Percentiles rank a stretch among this genome's conserved stretches.
phyloP scores from a whole-genome alignment of 1,284 basidiomycete genomes.

The Austroboletus novae-zelandiae region DNA sequence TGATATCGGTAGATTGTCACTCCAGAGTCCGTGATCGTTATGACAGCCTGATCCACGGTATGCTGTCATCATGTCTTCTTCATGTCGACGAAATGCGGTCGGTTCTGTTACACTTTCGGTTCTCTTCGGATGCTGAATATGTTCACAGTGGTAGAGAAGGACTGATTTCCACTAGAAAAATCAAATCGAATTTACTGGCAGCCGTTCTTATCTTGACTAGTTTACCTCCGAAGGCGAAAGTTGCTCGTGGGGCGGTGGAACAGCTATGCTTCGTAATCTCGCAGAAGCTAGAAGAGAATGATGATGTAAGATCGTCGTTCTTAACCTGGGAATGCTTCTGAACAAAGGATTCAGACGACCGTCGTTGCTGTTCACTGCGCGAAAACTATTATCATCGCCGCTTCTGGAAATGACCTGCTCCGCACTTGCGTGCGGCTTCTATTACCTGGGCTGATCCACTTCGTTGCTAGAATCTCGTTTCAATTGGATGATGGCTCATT shows the following conservation, averaged over 20 bases:
- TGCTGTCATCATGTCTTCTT: constrained; percentile 81
- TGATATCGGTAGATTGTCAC: constrained; percentile 57
- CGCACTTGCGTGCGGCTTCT: constrained; percentile 73
- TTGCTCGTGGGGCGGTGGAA: constrained; percentile 79
- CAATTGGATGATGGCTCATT: constrained; percentile 52
- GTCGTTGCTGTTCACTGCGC: constrained; percentile 89
- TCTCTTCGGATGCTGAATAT: constrained; percentile 1
- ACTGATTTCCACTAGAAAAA: constrained; percentile 73
- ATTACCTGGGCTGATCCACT: constrained; percentile 78
- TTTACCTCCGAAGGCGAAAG: constrained; percentile 62
- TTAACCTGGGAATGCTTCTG: constrained; percentile 3
- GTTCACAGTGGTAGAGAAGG: constrained; percentile 73
- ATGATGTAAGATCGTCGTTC: constrained; percentile 55
- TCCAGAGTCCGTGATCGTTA: constrained; percentile 44
- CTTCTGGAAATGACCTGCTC: constrained; percentile 65
- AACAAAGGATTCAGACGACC: constrained; percentile 51
- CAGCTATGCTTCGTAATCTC: constrained; percentile 83
- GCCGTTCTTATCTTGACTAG: constrained; percentile 84
- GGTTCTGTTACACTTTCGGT: constrained; percentile 19
- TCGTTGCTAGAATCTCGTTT: constrained; percentile 67
- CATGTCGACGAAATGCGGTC: constrained; percentile 93
- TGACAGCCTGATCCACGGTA: constrained; percentile 73
- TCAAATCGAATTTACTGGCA: constrained; percentile 89
- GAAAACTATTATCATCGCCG: constrained; percentile 68
- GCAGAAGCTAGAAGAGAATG: constrained; percentile 65